Conservation (phyloP, 768 basidiomycete species). For the Calocybe cyanea region DNA sequence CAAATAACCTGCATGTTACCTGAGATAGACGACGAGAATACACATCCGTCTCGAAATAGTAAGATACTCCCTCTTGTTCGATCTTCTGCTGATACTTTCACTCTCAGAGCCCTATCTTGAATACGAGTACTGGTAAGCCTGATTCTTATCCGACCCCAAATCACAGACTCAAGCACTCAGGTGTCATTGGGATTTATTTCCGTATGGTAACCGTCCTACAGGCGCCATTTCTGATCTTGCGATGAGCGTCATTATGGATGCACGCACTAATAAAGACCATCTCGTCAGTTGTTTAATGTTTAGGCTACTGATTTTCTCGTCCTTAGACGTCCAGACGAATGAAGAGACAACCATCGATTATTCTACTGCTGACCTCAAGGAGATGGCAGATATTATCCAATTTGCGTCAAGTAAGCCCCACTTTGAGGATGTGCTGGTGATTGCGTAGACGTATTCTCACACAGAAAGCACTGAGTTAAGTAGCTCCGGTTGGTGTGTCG, state of each 20-base stretch:
- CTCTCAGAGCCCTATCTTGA: conserved; percentile 9
- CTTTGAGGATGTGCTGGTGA: neutral
- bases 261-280: conserved; percentile 6
- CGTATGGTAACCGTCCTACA: neutral
- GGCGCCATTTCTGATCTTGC: conserved; percentile 2
- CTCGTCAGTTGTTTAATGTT: neutral
- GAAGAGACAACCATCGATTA: conserved; percentile 1
- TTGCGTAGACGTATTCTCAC: neutral
- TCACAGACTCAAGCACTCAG: neutral
- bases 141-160: neutral
- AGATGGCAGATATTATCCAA: conserved; percentile 13
- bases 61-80: neutral
- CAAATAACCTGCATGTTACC: neutral
- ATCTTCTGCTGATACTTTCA: neutral
- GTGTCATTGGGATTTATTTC: conserved; percentile 12
- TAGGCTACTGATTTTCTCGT: neutral
- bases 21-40: conserved; percentile 4
- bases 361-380: conserved; percentile 4
- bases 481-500: conserved; percentile 10
- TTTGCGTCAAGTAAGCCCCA: conserved; percentile 3
- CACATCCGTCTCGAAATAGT: conserved; percentile 7
- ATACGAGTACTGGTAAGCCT: conserved; percentile 10
- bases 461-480: neutral
- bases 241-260: conserved; percentile 1
- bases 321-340: conserved; percentile 7